Evolutionary conservation across 2,329 filamentous ascomycete species (phyloP).

Genomic region (Penicillium sp.): DNA sequence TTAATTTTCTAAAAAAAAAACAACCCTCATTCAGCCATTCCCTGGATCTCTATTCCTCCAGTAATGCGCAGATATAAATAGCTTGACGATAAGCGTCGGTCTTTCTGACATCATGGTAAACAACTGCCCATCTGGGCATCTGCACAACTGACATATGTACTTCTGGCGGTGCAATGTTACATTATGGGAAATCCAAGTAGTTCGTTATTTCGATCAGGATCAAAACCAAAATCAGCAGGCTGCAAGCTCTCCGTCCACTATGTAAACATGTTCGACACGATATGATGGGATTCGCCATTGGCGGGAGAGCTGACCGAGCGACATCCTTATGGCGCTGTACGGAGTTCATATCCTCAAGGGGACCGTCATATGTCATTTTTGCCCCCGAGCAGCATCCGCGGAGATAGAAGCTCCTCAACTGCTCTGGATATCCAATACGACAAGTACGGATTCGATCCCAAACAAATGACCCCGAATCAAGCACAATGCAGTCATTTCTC

Average conservation of each 20-base stretch:
- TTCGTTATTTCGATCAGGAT: neutral
- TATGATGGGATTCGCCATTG: constrained; percentile 2
- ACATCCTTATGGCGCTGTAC: neutral
- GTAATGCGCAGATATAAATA: neutral
- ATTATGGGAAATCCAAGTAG: neutral
- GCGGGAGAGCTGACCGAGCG: constrained; percentile 8
- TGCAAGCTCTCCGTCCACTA: neutral
- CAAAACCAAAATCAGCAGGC: neutral
- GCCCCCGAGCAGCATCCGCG: constrained; percentile 1
- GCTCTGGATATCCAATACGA: neutral
- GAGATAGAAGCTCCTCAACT: neutral
- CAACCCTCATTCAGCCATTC: too few relatives aligned
- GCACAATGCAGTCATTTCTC: constrained; percentile 14
- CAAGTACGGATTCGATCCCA: neutral
- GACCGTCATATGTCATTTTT: constrained; percentile 8
- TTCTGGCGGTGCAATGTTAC: neutral
- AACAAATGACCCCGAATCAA: neutral
- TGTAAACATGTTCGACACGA: neutral
- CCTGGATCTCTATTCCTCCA: too few relatives aligned
- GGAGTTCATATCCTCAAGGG: neutral
- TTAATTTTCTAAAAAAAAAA: too few relatives aligned
- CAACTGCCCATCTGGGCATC: neutral
- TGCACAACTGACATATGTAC: neutral
- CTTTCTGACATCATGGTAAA: constrained; percentile 17
- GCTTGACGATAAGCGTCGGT: constrained; percentile 2